A percentile compares a stretch with the other conserved stretches of the same genome.
Conservation (phyloP, 1,284 basidiomycete species). For the Blastosporella zonata region DNA sequence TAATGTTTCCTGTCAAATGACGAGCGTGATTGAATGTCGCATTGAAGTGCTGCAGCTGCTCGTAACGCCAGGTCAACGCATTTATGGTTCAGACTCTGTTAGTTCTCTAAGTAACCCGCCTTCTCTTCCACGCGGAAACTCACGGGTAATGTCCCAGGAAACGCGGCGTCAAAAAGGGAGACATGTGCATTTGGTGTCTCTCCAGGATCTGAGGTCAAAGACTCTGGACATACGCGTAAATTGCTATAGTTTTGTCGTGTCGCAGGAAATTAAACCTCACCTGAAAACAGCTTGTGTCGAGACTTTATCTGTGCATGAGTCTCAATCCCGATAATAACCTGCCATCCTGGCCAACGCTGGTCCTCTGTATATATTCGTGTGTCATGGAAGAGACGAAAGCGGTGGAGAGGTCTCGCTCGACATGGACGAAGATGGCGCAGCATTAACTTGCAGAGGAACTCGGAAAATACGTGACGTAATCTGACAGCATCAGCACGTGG, state of each 20-base stretch:
- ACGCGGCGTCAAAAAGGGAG: slow-evolving; percentile 84
- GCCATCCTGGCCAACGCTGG: slow-evolving; percentile 62
- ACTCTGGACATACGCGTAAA: slow-evolving; percentile 36
- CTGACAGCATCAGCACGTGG: slow-evolving; percentile 14
- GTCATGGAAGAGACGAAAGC: slow-evolving; percentile 29
- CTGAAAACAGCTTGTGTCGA: slow-evolving; percentile 86
- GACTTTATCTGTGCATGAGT: slow-evolving; percentile 94
- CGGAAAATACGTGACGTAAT: slow-evolving; percentile 14
- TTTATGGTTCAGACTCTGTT: slow-evolving; percentile 72
- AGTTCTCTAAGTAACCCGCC: slow-evolving; percentile 1
- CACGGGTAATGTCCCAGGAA: slow-evolving; percentile 92
- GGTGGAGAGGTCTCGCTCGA: slow-evolving; percentile 22
- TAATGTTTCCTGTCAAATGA: slow-evolving; percentile 98
- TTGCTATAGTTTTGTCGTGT: neutral
- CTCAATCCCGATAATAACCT: slow-evolving; percentile 91
- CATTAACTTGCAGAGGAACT: slow-evolving; percentile 14
- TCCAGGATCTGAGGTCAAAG: slow-evolving; percentile 50
- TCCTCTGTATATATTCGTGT: slow-evolving; percentile 33
- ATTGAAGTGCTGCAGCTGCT: slow-evolving; percentile 80
- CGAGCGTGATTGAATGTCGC: slow-evolving; percentile 70
- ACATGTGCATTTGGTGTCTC: slow-evolving; percentile 73
- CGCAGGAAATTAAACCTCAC: slow-evolving; percentile 43
- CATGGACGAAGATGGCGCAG: slow-evolving; percentile 21
- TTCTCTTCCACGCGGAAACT: slow-evolving; percentile 23
- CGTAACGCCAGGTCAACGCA: slow-evolving; percentile 82